Conservation (phyloP, 2,329 filamentous ascomycete species). For the Epichloe bromicola region DNA sequence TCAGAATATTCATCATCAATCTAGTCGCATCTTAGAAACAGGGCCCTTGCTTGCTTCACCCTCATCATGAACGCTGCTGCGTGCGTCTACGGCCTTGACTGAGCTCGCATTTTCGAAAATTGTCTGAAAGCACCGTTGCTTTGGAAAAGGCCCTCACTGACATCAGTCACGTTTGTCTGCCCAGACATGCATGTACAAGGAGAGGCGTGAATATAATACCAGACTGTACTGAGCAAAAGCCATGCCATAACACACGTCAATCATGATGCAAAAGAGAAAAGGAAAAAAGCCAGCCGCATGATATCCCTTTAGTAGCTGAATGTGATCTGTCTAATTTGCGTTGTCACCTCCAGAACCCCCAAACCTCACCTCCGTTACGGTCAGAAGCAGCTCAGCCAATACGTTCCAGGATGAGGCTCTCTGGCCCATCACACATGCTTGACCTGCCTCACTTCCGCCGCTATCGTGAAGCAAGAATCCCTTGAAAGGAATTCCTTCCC, state of each 20-base stretch:
- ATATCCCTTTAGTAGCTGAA: constrained; percentile 25
- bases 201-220: background rate
- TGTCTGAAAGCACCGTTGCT: background rate
- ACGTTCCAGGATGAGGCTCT: constrained; percentile 3
- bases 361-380: constrained; percentile 14
- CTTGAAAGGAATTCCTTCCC: constrained; percentile 1
- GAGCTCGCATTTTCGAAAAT: background rate
- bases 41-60: too few relatives aligned
- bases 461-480: constrained; percentile 2
- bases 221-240: constrained; percentile 2
- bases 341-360: constrained; percentile 15
- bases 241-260: constrained; percentile 17
- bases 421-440: constrained; percentile 1
- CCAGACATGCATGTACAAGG: background rate
- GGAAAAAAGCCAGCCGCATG: constrained; percentile 22
- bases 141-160: background rate
- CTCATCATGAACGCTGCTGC: background rate
- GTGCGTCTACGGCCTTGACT: background rate
- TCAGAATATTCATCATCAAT: too few relatives aligned
- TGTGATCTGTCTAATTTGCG: constrained; percentile 24
- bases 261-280: constrained; percentile 17
- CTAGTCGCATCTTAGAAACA: too few relatives aligned
- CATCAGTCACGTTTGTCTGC: background rate
- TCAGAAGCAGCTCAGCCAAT: constrained; percentile 12
- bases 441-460: constrained; percentile 1